Evolutionary conservation across 1,284 basidiomycete species (phyloP).

Genomic region (Malassezia vespertilionis): DNA sequence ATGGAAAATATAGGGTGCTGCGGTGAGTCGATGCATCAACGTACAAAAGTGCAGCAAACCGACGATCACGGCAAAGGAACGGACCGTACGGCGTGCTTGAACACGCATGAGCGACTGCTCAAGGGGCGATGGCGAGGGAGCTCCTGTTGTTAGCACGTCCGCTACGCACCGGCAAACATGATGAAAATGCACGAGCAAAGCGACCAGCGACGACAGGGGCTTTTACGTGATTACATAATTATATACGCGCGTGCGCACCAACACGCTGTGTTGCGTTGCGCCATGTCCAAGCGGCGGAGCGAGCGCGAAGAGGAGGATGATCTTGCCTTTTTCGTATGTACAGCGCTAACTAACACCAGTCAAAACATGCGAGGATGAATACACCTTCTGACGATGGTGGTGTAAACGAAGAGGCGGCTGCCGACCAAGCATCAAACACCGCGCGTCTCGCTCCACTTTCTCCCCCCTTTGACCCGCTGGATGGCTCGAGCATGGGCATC

Average conservation of each 20-base stretch:
- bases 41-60: slow-evolving; percentile 18
- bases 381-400: slow-evolving; percentile 1
- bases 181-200: not conserved
- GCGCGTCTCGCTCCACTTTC: too few relatives aligned
- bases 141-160: slow-evolving; percentile 8
- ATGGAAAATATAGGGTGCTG: slow-evolving; percentile 17
- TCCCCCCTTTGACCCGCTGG: not conserved
- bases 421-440: too few relatives aligned
- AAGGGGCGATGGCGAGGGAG: slow-evolving; percentile 13
- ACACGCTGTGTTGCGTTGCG: not conserved
- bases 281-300: slow-evolving; percentile 1
- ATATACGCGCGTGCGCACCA: not conserved
- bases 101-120: slow-evolving; percentile 14
- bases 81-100: slow-evolving; percentile 13
- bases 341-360: slow-evolving; percentile 3
- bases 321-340: slow-evolving; percentile 13
- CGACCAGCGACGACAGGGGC: too few relatives aligned
- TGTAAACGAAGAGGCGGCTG: too few relatives aligned
- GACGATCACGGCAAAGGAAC: slow-evolving; percentile 14
- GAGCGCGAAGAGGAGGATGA: slow-evolving; percentile 1
- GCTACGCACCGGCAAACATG: slow-evolving; percentile 15
- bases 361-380: slow-evolving; percentile 13
- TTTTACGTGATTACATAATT: too few relatives aligned
- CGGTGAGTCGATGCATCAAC: not conserved
- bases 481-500: slow-evolving; percentile 54